These are phyloP conservation scores for Filosporella fistucella DNA, from an alignment of 495 filamentous ascomycete species.

Conservation along the genomic window DNA sequence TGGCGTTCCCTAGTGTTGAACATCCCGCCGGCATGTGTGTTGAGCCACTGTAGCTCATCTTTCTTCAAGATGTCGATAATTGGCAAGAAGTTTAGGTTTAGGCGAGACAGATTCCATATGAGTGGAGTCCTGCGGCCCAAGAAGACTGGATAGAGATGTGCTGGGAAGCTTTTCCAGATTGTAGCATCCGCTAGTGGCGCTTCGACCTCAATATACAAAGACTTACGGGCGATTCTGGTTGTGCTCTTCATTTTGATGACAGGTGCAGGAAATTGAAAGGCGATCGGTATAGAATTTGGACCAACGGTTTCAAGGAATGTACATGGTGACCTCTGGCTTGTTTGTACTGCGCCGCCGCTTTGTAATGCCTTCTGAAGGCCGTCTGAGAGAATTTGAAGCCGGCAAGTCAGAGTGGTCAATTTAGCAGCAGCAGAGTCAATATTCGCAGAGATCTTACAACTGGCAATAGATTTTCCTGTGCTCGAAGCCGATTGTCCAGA, in stretches of 20 bases:
- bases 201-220: slow-evolving; percentile 40
- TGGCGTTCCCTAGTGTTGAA: slow-evolving; percentile 34
- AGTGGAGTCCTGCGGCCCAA: slow-evolving; percentile 14
- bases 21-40: slow-evolving; percentile 29
- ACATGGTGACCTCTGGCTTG: slow-evolving; percentile 14
- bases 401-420: slow-evolving; percentile 6
- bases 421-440: background rate
- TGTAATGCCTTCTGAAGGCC: slow-evolving; percentile 6
- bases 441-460: slow-evolving; percentile 2
- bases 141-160: slow-evolving; percentile 29
- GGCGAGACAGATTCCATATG: slow-evolving; percentile 32
- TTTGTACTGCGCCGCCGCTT: slow-evolving; percentile 18
- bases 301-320: slow-evolving; percentile 17
- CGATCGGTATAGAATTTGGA: background rate
- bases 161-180: slow-evolving; percentile 17
- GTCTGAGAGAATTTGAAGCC: slow-evolving; percentile 16
- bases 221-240: slow-evolving; percentile 40
- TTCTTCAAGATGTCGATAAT: slow-evolving; percentile 29
- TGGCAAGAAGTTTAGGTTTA: slow-evolving; percentile 39
- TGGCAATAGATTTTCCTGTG: slow-evolving; percentile 2
- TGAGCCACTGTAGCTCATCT: slow-evolving; percentile 29
- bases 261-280: slow-evolving; percentile 36
- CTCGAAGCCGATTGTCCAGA: slow-evolving; percentile 1
- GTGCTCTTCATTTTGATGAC: slow-evolving; percentile 29
- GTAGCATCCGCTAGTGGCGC: slow-evolving; percentile 26